Base-by-base conservation (phyloP, 495 filamentous ascomycete genomes). In the Aspergillus saccharolyticus region DNA sequence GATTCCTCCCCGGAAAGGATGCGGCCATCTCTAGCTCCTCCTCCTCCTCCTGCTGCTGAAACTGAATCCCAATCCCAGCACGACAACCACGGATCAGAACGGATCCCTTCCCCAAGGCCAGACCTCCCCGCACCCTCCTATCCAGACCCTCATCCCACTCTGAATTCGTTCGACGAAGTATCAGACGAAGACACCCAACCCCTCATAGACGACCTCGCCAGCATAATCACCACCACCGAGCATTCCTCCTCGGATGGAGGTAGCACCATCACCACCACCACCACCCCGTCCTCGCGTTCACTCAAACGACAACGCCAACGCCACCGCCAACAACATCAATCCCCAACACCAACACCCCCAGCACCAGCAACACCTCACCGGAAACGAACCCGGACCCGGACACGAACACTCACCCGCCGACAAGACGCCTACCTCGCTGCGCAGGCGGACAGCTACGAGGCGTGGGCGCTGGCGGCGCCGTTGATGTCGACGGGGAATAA, bases 401-500 rank as follows among this genome's bases (percentile, higher is more conserved):
- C 63, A 39, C 25, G 25, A 28, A n/a, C n/a, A n/a, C n/a, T n/a
- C n/a, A n/a, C n/a, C n/a, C n/a, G 25, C 25, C 25, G 25, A 10
- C 4, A 30, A 19, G 65, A 60, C 50, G 74, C 77, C 5, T 80
- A 77, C 42, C 52, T 71, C 6, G 76, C 75, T 42, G 75, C 74
- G 7, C 53, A 55, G 14, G 66, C 66, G 46, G 70, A 66, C 48
- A 75, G 57, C 10, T 74, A 63, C 53, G 66, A 70, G 25, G 71
- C 65, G 1, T 83, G 80, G 80, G 66, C 66, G 25, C 3, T 9
- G 42, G 67, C 73, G 20, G 57, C 78, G 18, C 67, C 75, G 16
- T 64, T 81, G 25, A 61, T 79, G 47, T 82, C 80, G 24, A 72
- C 76, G 14, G 70, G 70, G 15, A 64, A 73, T 58, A 75, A 77